These are phyloP conservation scores for Pseudoneurospora amorphoporcata DNA, from an alignment of 495 filamentous ascomycete species.

Conservation along the genomic window DNA sequence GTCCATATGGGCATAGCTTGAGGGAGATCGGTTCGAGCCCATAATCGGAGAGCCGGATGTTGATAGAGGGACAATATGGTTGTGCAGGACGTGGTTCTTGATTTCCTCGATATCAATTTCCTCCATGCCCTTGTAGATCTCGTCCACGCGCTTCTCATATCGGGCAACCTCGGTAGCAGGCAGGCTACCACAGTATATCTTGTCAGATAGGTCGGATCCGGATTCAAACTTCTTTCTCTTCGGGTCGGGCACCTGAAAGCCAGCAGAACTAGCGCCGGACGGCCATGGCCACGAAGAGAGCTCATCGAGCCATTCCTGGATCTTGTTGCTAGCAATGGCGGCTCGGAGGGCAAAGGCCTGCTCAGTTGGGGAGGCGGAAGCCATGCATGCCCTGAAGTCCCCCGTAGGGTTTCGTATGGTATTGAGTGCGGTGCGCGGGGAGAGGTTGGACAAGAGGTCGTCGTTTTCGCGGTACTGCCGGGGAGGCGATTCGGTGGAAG, in stretches of 20 bases:
- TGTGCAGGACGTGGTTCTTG: conserved; percentile 77
- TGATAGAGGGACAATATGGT: conserved; percentile 53
- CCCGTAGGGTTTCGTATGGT: conserved; percentile 42
- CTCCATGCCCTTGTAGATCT: conserved; percentile 69
- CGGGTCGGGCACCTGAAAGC: conserved; percentile 44
- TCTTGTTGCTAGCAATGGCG: conserved; percentile 60
- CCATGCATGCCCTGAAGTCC: conserved; percentile 51
- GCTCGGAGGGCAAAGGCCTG: conserved; percentile 63
- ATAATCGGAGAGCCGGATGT: conserved; percentile 41
- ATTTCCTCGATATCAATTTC: conserved; percentile 78
- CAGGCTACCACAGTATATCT: conserved; percentile 59
- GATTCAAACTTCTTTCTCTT: conserved; percentile 23
- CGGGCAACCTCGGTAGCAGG: conserved; percentile 45
- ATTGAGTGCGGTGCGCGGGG: conserved; percentile 31
- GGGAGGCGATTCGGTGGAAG: conserved; percentile 26
- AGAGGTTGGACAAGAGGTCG: conserved; percentile 34
- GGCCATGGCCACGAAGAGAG: conserved; percentile 70
- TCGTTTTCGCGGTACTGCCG: conserved; percentile 27
- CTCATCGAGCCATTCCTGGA: conserved; percentile 70
- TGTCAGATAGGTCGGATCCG: conserved; percentile 13
- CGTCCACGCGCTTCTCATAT: conserved; percentile 67
- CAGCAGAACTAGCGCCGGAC: conserved; percentile 35
- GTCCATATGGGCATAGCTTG: conserved; percentile 48
- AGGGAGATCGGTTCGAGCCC: conserved; percentile 33
- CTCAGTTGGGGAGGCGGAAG: conserved; percentile 53